These are phyloP conservation scores for Apiotrichum porosum DNA, from an alignment of 1,284 basidiomycete genomes.

Conservation along the genomic window DNA sequence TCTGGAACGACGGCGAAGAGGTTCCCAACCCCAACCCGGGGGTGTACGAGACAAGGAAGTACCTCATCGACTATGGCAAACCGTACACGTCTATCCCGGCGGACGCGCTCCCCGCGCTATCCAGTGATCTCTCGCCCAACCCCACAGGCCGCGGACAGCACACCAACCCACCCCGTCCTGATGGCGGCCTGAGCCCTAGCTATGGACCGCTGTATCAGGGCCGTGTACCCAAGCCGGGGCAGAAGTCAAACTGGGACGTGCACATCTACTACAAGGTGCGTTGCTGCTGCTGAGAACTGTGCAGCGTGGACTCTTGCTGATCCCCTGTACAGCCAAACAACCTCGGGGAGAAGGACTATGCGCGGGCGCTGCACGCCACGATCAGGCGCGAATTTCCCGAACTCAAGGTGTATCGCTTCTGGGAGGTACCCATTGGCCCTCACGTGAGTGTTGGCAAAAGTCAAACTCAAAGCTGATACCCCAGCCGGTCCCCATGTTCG, in stretches of 20 bases:
- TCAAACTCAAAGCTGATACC: too few species aligned
- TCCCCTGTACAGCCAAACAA: slow-evolving; percentile 15
- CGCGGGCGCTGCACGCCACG: slow-evolving; percentile 9
- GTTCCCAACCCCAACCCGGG: background rate
- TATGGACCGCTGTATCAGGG: slow-evolving; percentile 9
- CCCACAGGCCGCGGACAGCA: slow-evolving; percentile 58
- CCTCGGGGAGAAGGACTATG: slow-evolving; percentile 8
- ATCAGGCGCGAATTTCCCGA: slow-evolving; percentile 16
- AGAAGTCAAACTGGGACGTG: slow-evolving; percentile 9
- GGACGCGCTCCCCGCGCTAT: slow-evolving; percentile 44
- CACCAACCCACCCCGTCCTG: slow-evolving; percentile 7
- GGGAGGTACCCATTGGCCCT: slow-evolving; percentile 7
- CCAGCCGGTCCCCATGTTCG: slow-evolving; percentile 65
- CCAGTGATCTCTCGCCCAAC: slow-evolving; percentile 50
- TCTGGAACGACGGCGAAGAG: background rate
- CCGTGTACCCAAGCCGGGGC: background rate
- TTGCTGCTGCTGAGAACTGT: background rate
- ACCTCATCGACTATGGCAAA: background rate
- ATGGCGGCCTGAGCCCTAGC: background rate
- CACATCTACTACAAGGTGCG: slow-evolving; percentile 11
- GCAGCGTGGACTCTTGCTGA: too few species aligned
- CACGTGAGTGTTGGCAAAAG: too few species aligned
- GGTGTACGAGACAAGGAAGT: background rate
- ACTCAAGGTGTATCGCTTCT: slow-evolving; percentile 9
- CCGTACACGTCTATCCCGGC: background rate